Evolutionary conservation across 768 basidiomycete genomes (phyloP).

Genomic region (Cyathus striatus): DNA sequence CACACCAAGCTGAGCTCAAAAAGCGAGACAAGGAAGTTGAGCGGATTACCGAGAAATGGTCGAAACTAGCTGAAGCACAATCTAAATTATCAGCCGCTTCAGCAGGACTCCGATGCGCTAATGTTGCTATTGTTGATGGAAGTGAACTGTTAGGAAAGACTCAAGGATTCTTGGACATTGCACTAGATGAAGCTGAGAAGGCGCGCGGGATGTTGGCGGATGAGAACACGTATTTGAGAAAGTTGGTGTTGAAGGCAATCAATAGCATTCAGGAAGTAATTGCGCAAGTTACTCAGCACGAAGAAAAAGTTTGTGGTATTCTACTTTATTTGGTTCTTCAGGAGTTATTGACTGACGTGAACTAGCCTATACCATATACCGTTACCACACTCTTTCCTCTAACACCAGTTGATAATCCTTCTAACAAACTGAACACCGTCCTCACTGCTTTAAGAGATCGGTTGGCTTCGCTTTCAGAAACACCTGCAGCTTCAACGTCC

Average conservation of each 20-base stretch:
- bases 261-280: slow-evolving; percentile 61
- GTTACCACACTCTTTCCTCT: slow-evolving; percentile 49
- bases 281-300: slow-evolving; percentile 38
- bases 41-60: slow-evolving; percentile 69
- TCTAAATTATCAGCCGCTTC: slow-evolving; percentile 43
- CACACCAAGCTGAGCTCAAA: slow-evolving; percentile 69
- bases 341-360: no score
- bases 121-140: slow-evolving; percentile 42
- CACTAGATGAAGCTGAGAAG: slow-evolving; percentile 70
- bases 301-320: slow-evolving; percentile 40
- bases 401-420: slow-evolving; percentile 41
- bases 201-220: slow-evolving; percentile 55
- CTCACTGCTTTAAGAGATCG: slow-evolving; percentile 35
- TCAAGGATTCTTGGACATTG: slow-evolving; percentile 54
- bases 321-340: slow-evolving; percentile 6
- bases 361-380: slow-evolving; percentile 43
- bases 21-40: slow-evolving; percentile 81
- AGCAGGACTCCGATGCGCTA: slow-evolving; percentile 52
- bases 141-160: slow-evolving; percentile 43
- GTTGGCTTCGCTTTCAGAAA: slow-evolving; percentile 22
- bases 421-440: slow-evolving; percentile 40
- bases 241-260: slow-evolving; percentile 52
- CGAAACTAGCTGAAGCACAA: slow-evolving; percentile 65
- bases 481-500: slow-evolving; percentile 13
- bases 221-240: slow-evolving; percentile 61